These are phyloP conservation scores for Diaporthe capsici DNA, from an alignment of 2,329 filamentous ascomycete genomes.

Conservation along the genomic window DNA sequence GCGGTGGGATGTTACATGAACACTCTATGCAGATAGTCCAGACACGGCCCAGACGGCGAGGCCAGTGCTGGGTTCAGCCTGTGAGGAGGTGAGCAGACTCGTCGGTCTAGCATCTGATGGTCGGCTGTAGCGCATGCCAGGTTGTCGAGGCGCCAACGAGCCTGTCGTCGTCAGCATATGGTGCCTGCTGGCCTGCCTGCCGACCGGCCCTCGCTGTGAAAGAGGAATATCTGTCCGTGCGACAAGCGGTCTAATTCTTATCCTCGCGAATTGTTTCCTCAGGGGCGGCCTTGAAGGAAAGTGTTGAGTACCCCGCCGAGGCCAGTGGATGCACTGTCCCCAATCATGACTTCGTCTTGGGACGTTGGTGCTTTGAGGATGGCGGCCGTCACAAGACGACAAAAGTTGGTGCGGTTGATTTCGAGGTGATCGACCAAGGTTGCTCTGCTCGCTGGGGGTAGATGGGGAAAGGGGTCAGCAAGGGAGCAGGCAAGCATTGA, in stretches of 20 bases:
- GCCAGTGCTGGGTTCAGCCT: slow-evolving; percentile 21
- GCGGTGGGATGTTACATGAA: slow-evolving; percentile 23
- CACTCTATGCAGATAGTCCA: neutral
- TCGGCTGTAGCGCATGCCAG: neutral
- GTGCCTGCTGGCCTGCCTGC: slow-evolving; percentile 7
- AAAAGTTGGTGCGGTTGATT: neutral
- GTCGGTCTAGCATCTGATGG: slow-evolving; percentile 2
- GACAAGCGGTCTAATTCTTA: neutral
- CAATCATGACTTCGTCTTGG: neutral
- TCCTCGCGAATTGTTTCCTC: neutral
- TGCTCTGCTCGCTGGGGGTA: neutral
- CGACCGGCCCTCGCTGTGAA: neutral
- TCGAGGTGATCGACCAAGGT: neutral
- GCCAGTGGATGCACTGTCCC: neutral
- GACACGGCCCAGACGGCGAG: neutral
- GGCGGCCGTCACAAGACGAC: neutral
- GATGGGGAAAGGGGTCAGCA: neutral
- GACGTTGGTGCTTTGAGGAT: neutral
- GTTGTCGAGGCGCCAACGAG: neutral
- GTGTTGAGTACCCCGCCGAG: neutral
- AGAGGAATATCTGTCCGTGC: neutral
- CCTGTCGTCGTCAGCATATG: slow-evolving; percentile 22
- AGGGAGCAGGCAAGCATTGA: neutral
- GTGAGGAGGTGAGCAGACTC: slow-evolving; percentile 16
- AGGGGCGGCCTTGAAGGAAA: neutral